These are phyloP conservation scores for Sphaerosporella brunnea DNA, from an alignment of 495 filamentous ascomycete genomes.

Conservation along the genomic window DNA sequence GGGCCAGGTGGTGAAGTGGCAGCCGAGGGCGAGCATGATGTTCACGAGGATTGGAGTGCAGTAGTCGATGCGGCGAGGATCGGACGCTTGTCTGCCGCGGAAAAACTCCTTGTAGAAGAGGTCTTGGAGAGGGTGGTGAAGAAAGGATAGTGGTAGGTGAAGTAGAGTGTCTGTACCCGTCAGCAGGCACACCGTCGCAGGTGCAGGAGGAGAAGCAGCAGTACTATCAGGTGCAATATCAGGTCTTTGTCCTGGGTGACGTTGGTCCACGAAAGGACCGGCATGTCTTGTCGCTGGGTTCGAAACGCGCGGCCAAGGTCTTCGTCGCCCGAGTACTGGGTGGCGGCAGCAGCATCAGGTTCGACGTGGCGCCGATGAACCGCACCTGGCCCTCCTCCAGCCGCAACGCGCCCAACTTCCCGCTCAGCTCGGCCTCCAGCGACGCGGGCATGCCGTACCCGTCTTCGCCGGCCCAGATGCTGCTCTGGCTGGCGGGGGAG, in stretches of 20 bases:
- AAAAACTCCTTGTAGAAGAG: slow-evolving; percentile 77
- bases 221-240: slow-evolving; percentile 60
- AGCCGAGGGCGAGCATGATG: slow-evolving; percentile 87
- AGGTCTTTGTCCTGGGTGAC: slow-evolving; percentile 66
- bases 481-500: slow-evolving; percentile 4
- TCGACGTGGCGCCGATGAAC: slow-evolving; percentile 88
- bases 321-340: slow-evolving; percentile 31
- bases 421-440: slow-evolving; percentile 74
- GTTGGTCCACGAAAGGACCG: slow-evolving; percentile 67
- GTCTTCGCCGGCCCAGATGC: slow-evolving; percentile 16
- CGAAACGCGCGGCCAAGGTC: slow-evolving; percentile 27
- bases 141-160: slow-evolving; percentile 94
- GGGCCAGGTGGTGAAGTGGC: slow-evolving; percentile 75
- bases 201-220: too few species aligned
- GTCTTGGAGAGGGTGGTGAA: slow-evolving; percentile 84
- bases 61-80: slow-evolving; percentile 36
- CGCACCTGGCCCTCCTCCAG: slow-evolving; percentile 79
- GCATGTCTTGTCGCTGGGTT: slow-evolving; percentile 37
- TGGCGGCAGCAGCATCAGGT: slow-evolving; percentile 64
- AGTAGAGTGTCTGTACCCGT: slow-evolving; percentile 66
- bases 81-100: slow-evolving; percentile 24
- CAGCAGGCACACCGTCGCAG: too few species aligned
- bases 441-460: slow-evolving; percentile 32
- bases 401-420: slow-evolving; percentile 79
- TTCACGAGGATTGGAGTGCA: slow-evolving; percentile 85